Conservation (phyloP, 148 eudicot species). For the Fagopyrum homotropicum region DNA sequence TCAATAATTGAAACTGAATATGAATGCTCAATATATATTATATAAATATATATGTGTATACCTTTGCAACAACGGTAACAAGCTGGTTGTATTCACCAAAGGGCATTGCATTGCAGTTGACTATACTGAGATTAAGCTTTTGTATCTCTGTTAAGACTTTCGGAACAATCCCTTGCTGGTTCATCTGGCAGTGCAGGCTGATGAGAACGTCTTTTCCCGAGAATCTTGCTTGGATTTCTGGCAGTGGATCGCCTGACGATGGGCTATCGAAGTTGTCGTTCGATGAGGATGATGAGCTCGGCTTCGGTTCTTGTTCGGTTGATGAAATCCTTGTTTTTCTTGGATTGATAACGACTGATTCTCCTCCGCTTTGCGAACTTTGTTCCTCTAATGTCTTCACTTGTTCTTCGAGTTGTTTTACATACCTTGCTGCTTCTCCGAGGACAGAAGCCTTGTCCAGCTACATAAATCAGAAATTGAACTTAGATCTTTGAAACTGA, state of each 20-base stretch:
- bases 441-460: slow-evolving; percentile 64
- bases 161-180: slow-evolving; percentile 19
- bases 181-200: slow-evolving; percentile 22
- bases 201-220: slow-evolving; percentile 22
- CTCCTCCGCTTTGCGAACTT: slow-evolving; percentile 20
- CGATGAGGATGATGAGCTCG: background rate
- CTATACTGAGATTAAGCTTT: slow-evolving; percentile 24
- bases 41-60: background rate
- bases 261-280: background rate
- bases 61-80: slow-evolving; percentile 37
- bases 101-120: slow-evolving; percentile 31
- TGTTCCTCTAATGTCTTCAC: slow-evolving; percentile 41
- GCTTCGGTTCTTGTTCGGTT: background rate
- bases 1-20: background rate
- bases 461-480: background rate
- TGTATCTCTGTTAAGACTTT: slow-evolving; percentile 24
- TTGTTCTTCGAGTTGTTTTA: slow-evolving; percentile 60
- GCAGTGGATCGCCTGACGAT: background rate
- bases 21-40: background rate
- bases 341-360: slow-evolving; percentile 22
- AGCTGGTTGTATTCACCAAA: slow-evolving; percentile 21
- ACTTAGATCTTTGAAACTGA: too few relatives aligned
- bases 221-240: slow-evolving; percentile 28
- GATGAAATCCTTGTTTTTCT: background rate
- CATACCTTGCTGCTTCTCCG: slow-evolving; percentile 54